Conservation (phyloP, 371 early-diverging fungal genomes). For the Lichtheimia hyalospora region DNA sequence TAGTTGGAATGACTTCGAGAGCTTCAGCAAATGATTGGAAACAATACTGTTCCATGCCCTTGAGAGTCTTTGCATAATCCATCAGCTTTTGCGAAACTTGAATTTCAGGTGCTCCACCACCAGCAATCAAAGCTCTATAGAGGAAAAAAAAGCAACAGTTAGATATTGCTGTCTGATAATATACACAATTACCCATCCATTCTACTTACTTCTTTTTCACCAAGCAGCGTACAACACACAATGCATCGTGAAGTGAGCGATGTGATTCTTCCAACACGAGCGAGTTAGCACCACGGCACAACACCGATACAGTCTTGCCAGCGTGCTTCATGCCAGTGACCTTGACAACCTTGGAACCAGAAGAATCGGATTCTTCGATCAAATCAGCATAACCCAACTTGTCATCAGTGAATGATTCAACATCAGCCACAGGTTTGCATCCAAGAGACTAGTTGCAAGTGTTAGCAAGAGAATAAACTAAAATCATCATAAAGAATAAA, state of each 20-base stretch:
- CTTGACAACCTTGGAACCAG: slow-evolving; percentile 90
- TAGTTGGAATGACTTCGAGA: slow-evolving; percentile 95
- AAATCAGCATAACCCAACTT: slow-evolving; percentile 96
- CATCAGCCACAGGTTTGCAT: slow-evolving; percentile 98
- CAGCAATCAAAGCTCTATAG: slow-evolving; percentile 88
- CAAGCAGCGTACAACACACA: slow-evolving; percentile 98
- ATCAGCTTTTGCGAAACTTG: slow-evolving; percentile 86
- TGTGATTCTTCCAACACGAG: slow-evolving; percentile 99
- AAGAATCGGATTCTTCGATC: slow-evolving; percentile 88
- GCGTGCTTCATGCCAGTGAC: slow-evolving; percentile 89
- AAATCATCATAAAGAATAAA: not conserved
- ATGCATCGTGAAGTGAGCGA: slow-evolving; percentile 98
- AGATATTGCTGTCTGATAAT: no score
- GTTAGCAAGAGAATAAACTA: not conserved
- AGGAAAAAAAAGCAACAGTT: not conserved
- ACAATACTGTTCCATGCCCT: slow-evolving; percentile 94
- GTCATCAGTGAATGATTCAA: slow-evolving; percentile 96
- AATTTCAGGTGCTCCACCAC: slow-evolving; percentile 99
- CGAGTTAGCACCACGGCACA: slow-evolving; percentile 96
- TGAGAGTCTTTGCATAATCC: slow-evolving; percentile 87
- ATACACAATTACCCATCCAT: no score
- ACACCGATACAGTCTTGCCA: slow-evolving; percentile 92
- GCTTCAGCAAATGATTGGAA: slow-evolving; percentile 98
- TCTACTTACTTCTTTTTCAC: slow-evolving; percentile 84
- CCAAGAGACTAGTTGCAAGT: slow-evolving; percentile 70